Base-by-base conservation (phyloP, 306 rosid species). In the Luffa aegyptiaca region DNA sequence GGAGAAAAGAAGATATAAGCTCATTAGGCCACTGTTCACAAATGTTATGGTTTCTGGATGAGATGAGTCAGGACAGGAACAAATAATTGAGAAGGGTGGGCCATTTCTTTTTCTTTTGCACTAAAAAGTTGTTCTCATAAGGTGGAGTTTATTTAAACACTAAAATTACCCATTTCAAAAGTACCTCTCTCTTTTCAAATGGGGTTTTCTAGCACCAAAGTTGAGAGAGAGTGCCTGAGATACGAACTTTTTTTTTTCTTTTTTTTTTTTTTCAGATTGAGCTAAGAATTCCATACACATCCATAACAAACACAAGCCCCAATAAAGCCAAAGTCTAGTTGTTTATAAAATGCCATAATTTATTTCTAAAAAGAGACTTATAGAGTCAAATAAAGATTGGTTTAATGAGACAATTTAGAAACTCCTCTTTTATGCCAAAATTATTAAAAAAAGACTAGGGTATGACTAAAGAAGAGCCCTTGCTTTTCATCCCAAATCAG, bases 81-180 rank as follows among this genome's bases (percentile, higher is more conserved):
- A 49, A 49, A 73, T 49, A 73, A 73, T 73, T 73, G 78, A 73
- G 78, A 73, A 31, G 56, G 49, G 61, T 73, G 78, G 78, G 78
- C 42, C 76, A 71, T 46, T n/a, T n/a, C 78, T 45, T 16, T 73
- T 49, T 21, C 58, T 26, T 48, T 5, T 72, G 21, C 77, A 48
- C 58, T 72, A 5, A 10, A 45, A 71, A 10, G 31, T 12, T 48
- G 42, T 69, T 39, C 16, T 42, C 36, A 69, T 42, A 42, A 17
- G 75, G 36, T 42, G 52, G 51, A n/a, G 53, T 39, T n/a, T 18
- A 69, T 71, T 44, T 71, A 21, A 10, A 45, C 56, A 70, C 52
- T 44, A 2, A 10, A 31, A 36, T 35, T 33, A 64, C 46, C 46
- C 72, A 64, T 64, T 64, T 16, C 20, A 65, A 73, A 73, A 71